Conservation (phyloP, 495 filamentous ascomycete species). For the Gamarada debralockiae region DNA sequence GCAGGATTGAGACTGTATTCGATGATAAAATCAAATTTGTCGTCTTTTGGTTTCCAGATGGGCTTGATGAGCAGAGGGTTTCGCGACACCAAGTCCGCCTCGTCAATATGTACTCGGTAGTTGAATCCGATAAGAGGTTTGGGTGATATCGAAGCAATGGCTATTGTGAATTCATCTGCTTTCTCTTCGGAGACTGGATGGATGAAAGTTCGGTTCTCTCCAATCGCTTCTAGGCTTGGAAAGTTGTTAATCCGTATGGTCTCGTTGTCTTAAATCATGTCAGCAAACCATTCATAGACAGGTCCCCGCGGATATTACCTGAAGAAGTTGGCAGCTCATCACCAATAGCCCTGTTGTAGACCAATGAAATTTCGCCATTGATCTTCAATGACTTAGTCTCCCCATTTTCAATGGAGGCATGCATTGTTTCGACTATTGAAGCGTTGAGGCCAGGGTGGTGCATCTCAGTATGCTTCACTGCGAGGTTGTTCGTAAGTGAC, state of each 20-base stretch:
- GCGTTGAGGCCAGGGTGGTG: conserved; percentile 78
- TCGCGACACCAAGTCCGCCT: conserved; percentile 54
- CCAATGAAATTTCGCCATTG: conserved; percentile 86
- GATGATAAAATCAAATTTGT: conserved; percentile 78
- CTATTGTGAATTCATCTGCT: conserved; percentile 77
- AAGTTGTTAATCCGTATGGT: conserved; percentile 89
- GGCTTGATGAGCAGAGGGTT: conserved; percentile 76
- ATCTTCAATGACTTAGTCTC: conserved; percentile 66
- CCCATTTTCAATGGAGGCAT: conserved; percentile 75
- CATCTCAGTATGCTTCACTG: conserved; percentile 77
- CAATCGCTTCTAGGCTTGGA: conserved; percentile 84
- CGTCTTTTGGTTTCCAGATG: conserved; percentile 76
- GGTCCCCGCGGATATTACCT: not conserved
- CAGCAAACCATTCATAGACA: not conserved
- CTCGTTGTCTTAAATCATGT: conserved; percentile 43
- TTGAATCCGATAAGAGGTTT: conserved; percentile 85
- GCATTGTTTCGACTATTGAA: conserved; percentile 89
- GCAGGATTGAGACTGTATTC: conserved; percentile 82
- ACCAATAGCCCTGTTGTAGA: conserved; percentile 61
- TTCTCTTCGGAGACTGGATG: conserved; percentile 58
- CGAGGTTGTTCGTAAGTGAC: conserved; percentile 57
- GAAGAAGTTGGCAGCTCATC: conserved; percentile 28
- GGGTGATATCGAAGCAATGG: conserved; percentile 44
- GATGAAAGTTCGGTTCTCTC: conserved; percentile 89
- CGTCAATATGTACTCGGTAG: conserved; percentile 84